phyloP scores from a whole-genome alignment of 2,329 filamentous ascomycete genomes.

The Colletotrichum sp. region DNA sequence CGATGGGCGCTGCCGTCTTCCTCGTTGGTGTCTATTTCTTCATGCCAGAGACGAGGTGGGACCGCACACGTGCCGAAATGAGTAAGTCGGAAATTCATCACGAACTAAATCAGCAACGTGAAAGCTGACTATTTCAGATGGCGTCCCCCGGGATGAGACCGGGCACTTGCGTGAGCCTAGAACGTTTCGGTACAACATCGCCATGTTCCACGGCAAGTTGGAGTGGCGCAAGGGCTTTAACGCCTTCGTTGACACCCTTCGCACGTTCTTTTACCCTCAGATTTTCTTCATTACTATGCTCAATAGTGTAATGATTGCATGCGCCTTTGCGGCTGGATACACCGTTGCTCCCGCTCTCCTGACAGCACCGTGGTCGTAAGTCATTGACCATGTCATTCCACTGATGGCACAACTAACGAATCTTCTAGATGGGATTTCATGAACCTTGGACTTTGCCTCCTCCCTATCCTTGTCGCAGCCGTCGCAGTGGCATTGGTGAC shows the following conservation, averaged over 20 bases:
- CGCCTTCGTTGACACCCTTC: constrained; percentile 30
- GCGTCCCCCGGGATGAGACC: constrained; percentile 22
- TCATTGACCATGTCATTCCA: neutral
- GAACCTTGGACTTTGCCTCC: constrained; percentile 28
- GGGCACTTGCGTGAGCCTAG: constrained; percentile 19
- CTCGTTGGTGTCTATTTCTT: constrained; percentile 32
- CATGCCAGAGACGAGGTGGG: constrained; percentile 39
- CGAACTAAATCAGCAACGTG: neutral
- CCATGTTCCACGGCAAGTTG: constrained; percentile 31
- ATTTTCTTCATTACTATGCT: constrained; percentile 35
- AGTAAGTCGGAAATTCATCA: constrained; percentile 8
- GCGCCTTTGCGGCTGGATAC: constrained; percentile 30
- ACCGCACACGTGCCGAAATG: constrained; percentile 31
- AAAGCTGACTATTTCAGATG: constrained; percentile 13
- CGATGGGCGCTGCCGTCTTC: constrained; percentile 27
- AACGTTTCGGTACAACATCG: constrained; percentile 33
- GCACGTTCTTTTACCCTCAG: constrained; percentile 36
- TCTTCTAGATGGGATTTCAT: constrained; percentile 29
- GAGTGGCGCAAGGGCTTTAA: constrained; percentile 27
- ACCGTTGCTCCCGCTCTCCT: constrained; percentile 16
- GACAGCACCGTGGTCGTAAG: constrained; percentile 16
- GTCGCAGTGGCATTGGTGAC: constrained; percentile 34
- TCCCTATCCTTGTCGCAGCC: constrained; percentile 32
- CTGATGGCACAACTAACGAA: neutral
- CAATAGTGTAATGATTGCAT: constrained; percentile 33